Conservation (phyloP, 441 rosid species). For the Rhodomyrtus psidioides region DNA sequence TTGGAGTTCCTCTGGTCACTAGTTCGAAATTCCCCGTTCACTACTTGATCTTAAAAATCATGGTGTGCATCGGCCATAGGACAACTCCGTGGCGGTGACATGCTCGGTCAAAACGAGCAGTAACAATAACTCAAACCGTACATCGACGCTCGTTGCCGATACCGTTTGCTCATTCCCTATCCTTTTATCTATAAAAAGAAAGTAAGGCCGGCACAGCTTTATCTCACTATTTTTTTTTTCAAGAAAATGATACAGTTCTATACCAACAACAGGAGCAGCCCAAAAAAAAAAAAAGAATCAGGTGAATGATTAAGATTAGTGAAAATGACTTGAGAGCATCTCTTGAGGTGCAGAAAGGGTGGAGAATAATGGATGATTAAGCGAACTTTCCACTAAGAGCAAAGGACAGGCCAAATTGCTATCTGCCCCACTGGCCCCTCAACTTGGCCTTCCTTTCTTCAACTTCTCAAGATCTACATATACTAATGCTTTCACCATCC, state of each 20-base stretch:
- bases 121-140: rapidly evolving
- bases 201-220: neutral
- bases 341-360: neutral
- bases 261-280: neutral
- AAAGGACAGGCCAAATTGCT: neutral
- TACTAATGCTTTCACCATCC: neutral
- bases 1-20: neutral
- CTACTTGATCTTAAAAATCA: neutral
- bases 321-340: neutral
- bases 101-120: rapidly evolving
- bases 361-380: neutral
- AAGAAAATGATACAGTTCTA: neutral
- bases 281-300: neutral
- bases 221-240: neutral
- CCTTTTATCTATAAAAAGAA: neutral
- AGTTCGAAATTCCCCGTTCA: rapidly evolving
- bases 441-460: neutral
- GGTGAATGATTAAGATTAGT: neutral
- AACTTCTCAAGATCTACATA: neutral
- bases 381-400: neutral
- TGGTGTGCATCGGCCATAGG: rapidly evolving
- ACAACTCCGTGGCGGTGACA: rapidly evolving
- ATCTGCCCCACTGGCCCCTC: neutral
- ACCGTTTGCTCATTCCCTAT: rapidly evolving
- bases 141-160: rapidly evolving